A percentile compares a stretch with the other conserved stretches of the same genome.
These are phyloP conservation scores for Ciborinia camelliae DNA, from an alignment of 2,329 filamentous ascomycete species.

Conservation along the genomic window DNA sequence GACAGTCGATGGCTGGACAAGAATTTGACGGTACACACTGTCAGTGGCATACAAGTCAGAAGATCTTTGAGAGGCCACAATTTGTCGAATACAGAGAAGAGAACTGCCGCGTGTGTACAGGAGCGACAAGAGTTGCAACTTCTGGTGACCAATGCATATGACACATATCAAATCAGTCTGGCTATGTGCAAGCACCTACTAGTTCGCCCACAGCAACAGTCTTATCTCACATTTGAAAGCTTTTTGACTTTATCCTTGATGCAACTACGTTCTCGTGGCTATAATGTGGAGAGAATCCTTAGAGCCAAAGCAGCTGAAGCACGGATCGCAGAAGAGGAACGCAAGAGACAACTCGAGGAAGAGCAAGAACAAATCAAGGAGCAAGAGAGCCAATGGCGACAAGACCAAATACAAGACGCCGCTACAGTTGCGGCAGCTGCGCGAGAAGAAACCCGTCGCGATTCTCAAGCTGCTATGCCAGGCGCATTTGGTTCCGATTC, in stretches of 20 bases:
- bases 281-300: conserved; percentile 94
- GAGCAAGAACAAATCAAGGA: conserved; percentile 68
- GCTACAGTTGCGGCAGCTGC: conserved; percentile 20
- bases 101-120: conserved; percentile 67
- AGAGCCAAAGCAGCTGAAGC: conserved; percentile 84
- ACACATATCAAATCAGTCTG: conserved; percentile 90
- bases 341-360: conserved; percentile 68
- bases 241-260: conserved; percentile 82
- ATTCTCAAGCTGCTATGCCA: conserved; percentile 56
- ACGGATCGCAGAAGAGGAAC: conserved; percentile 78
- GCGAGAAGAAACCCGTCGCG: conserved; percentile 40
- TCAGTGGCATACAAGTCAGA: conserved; percentile 73
- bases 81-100: conserved; percentile 69
- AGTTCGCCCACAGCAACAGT: conserved; percentile 79
- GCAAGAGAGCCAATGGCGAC: conserved; percentile 47
- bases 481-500: conserved; percentile 66
- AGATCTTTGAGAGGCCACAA: conserved; percentile 70
- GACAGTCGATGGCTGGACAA: conserved; percentile 89
- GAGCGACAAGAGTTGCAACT: conserved; percentile 59
- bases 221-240: conserved; percentile 86
- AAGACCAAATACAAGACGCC: conserved; percentile 30
- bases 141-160: conserved; percentile 67
- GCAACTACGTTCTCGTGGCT: conserved; percentile 79
- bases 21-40: conserved; percentile 73
- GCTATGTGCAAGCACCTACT: conserved; percentile 80